Conservation (phyloP, 1,284 basidiomycete genomes). For the Apiotrichum montevideense region DNA sequence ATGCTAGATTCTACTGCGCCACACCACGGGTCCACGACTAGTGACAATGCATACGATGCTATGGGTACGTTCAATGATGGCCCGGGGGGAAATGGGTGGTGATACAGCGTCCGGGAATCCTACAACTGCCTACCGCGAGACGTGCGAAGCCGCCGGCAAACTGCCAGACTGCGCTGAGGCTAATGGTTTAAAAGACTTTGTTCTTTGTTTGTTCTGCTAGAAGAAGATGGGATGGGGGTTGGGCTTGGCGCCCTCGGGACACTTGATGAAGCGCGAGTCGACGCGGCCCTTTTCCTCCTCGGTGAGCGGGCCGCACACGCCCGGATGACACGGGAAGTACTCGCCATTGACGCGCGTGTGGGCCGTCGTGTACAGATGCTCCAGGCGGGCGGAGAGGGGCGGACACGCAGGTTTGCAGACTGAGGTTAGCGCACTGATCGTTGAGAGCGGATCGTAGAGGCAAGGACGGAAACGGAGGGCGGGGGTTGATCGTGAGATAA, state of each 20-base stretch:
- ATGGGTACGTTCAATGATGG: background rate
- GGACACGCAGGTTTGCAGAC: constrained; percentile 42
- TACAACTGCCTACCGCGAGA: background rate
- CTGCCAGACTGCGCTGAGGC: background rate
- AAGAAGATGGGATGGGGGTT: constrained; percentile 40
- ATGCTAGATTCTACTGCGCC: no score
- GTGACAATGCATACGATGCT: constrained; percentile 4
- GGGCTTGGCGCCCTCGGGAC: constrained; percentile 31
- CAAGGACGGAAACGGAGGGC: no score
- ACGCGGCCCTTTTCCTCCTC: constrained; percentile 40
- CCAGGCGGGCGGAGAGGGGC: constrained; percentile 31
- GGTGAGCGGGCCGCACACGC: constrained; percentile 36
- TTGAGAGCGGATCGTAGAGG: no score
- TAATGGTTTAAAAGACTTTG: background rate
- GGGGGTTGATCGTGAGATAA: no score
- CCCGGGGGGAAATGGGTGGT: background rate
- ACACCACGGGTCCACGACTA: background rate
- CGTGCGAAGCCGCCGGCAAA: background rate
- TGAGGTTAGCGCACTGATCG: constrained; percentile 9
- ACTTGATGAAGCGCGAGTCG: constrained; percentile 27
- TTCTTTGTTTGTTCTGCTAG: constrained; percentile 6
- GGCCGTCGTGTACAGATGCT: constrained; percentile 43
- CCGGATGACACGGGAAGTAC: constrained; percentile 43
- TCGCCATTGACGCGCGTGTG: constrained; percentile 38
- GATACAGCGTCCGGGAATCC: background rate